Evolutionary conservation across 305 asterid species (phyloP).

Genomic region (Fraxinus floribunda): DNA sequence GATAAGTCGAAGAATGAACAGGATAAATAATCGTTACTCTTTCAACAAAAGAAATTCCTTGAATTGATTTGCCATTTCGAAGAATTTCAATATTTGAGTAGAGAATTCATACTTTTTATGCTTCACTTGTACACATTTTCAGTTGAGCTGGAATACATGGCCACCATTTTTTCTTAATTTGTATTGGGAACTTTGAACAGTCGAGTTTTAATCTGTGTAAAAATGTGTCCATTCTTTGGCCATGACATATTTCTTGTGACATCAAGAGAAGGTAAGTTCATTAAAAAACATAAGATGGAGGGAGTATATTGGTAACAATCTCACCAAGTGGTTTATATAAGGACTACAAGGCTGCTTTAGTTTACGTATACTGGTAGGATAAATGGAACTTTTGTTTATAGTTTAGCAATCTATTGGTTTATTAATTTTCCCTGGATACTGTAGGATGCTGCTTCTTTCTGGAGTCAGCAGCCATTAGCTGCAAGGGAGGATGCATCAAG

Average conservation of each 20-base stretch:
- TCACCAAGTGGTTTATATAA: background rate
- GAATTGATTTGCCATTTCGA: background rate
- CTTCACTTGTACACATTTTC: background rate
- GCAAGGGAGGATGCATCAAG: constrained; percentile 88
- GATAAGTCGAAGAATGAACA: background rate
- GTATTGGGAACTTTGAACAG: background rate
- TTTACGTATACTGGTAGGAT: constrained; percentile 15
- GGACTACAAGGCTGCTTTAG: constrained; percentile 2
- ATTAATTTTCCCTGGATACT: constrained; percentile 19
- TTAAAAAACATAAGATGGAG: background rate
- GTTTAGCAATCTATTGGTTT: constrained; percentile 10
- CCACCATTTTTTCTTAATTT: background rate
- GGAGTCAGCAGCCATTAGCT: constrained; percentile 92
- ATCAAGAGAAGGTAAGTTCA: background rate
- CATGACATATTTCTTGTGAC: background rate
- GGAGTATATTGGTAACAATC: background rate
- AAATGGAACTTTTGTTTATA: constrained; percentile 7
- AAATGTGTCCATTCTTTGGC: background rate
- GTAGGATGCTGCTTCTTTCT: constrained; percentile 93
- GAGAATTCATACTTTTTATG: background rate
- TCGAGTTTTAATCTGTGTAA: background rate
- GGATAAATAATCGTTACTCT: background rate
- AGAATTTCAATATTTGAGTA: background rate
- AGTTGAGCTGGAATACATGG: background rate
- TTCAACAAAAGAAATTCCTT: background rate